Evolutionary conservation across 495 filamentous ascomycete species (phyloP).

Genomic region (Xylaria curta): DNA sequence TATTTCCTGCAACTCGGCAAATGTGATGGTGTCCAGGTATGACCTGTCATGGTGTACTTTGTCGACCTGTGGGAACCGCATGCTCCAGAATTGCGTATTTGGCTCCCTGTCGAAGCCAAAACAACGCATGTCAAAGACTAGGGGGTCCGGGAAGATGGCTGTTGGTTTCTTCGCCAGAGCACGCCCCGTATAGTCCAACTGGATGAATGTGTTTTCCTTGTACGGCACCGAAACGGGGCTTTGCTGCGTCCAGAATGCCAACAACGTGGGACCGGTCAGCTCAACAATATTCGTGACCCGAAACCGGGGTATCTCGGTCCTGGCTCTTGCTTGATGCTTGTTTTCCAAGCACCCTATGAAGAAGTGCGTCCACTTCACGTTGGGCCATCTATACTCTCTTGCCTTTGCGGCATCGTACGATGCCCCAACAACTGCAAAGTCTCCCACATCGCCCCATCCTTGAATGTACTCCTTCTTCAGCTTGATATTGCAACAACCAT

Average conservation of each 20-base stretch:
- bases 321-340: conserved; percentile 63
- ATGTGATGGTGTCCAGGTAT: conserved; percentile 48
- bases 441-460: conserved; percentile 78
- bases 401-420: conserved; percentile 67
- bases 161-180: conserved; percentile 37
- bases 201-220: conserved; percentile 40
- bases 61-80: conserved; percentile 52
- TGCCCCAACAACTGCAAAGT: conserved; percentile 79
- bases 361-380: conserved; percentile 76
- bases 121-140: conserved; percentile 55
- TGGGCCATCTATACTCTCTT: conserved; percentile 50
- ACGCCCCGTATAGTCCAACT: conserved; percentile 39
- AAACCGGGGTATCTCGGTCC: conserved; percentile 63
- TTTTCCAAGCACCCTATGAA: conserved; percentile 80
- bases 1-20: conserved; percentile 52
- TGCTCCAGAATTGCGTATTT: conserved; percentile 54
- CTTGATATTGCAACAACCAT: conserved; percentile 71
- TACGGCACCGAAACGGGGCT: conserved; percentile 43
- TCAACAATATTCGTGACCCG: conserved; percentile 63
- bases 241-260: conserved; percentile 41
- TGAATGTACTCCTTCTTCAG: conserved; percentile 91
- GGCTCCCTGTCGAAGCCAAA: conserved; percentile 53
- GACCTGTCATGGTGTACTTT: conserved; percentile 57
- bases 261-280: conserved; percentile 46
- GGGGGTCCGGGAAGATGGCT: conserved; percentile 47